These are phyloP conservation scores for Eucalyptus albens DNA, from an alignment of 345 rosid genomes.

Conservation along the genomic window DNA sequence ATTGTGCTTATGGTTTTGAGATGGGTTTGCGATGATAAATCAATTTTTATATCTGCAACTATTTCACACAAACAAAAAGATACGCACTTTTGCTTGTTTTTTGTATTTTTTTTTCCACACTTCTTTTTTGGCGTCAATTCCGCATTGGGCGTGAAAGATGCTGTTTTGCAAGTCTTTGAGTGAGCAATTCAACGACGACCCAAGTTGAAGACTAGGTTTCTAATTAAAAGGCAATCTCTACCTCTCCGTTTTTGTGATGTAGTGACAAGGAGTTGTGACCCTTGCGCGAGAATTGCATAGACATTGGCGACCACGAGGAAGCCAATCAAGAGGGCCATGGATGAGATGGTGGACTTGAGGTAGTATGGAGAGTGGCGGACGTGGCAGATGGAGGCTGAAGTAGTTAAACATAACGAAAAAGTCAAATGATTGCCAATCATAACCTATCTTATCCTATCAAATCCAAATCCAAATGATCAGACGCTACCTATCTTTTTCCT, in stretches of 20 bases:
- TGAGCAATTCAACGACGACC: neutral
- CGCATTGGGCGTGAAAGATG: neutral
- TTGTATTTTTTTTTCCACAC: neutral
- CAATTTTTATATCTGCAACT: neutral
- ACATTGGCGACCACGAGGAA: neutral
- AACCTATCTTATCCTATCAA: too few species aligned
- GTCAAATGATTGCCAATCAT: accelerated
- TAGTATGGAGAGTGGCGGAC: neutral
- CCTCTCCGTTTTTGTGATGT: neutral
- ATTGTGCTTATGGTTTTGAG: neutral
- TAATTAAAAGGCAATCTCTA: neutral
- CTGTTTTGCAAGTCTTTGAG: neutral
- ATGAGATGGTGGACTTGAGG: neutral
- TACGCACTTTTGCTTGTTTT: neutral
- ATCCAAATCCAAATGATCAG: neutral
- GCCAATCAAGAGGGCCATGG: neutral
- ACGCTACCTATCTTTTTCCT: too few species aligned
- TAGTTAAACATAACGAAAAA: neutral
- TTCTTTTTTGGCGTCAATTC: neutral
- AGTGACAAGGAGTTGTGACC: neutral
- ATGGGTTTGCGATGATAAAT: slow-evolving; percentile 58
- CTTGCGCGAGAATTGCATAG: neutral
- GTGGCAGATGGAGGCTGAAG: neutral
- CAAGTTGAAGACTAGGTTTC: neutral
- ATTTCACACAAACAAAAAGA: neutral